A percentile compares a stretch with the other conserved stretches of the same genome.
Conservation (phyloP, 768 basidiomycete species). For the Lactifluus volemus region DNA sequence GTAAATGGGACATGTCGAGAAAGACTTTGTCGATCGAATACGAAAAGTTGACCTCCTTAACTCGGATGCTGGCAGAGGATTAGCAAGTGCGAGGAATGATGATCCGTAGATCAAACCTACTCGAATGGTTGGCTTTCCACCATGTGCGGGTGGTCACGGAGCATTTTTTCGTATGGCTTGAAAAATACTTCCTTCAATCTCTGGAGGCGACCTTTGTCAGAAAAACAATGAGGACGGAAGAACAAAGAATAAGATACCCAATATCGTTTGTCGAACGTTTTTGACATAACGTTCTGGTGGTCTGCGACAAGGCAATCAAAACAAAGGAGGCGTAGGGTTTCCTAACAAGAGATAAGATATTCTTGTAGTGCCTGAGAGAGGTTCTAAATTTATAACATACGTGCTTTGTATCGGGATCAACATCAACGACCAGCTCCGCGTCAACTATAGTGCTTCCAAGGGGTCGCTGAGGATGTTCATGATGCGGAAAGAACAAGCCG, state of each 20-base stretch:
- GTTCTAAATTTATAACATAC: constrained; percentile 34
- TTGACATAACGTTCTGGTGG: constrained; percentile 78
- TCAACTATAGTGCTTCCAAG: constrained; percentile 80
- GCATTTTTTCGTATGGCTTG: constrained; percentile 67
- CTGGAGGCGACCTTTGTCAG: constrained; percentile 31
- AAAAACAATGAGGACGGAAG: neutral
- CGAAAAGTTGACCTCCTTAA: constrained; percentile 81
- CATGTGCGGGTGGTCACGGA: constrained; percentile 61
- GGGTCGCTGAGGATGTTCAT: constrained; percentile 57
- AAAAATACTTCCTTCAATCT: constrained; percentile 76
- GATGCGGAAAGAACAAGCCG: constrained; percentile 86
- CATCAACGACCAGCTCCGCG: constrained; percentile 89
- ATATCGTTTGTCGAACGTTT: constrained; percentile 78
- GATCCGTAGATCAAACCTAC: constrained; percentile 37
- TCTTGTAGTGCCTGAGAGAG: constrained; percentile 3
- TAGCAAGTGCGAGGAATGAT: neutral
- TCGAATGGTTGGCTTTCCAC: constrained; percentile 64
- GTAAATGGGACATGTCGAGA: constrained; percentile 73
- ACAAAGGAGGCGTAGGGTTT: constrained; percentile 72
- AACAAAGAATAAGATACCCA: constrained; percentile 47
- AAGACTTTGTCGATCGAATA: constrained; percentile 88
- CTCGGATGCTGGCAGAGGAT: constrained; percentile 50
- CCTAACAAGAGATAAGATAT: constrained; percentile 35
- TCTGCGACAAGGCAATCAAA: constrained; percentile 92
- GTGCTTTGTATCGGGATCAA: constrained; percentile 63